A percentile compares a stretch with the other conserved stretches of the same genome.
phyloP scores from a whole-genome alignment of 192 early-diverging fungal genomes.

The Coemansia reversa region DNA sequence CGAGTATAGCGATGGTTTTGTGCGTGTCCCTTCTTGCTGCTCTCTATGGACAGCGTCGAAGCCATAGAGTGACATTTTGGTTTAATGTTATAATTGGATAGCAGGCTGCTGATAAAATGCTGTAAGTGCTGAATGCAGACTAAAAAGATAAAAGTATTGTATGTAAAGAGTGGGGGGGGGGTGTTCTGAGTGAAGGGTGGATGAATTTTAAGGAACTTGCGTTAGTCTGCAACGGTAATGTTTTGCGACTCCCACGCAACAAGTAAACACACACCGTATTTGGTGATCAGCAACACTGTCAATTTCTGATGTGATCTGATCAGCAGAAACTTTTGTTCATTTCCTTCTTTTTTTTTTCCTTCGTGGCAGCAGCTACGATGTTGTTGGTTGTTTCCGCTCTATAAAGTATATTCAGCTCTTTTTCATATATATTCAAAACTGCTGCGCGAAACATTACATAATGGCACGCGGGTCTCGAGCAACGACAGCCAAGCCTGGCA shows the following conservation, averaged over 20 bases:
- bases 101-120: neutral
- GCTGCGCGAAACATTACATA: neutral
- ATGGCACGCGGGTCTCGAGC: slow-evolving; percentile 13
- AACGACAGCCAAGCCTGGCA: slow-evolving; percentile 20
- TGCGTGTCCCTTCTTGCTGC: slow-evolving; percentile 3
- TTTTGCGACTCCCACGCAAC: neutral
- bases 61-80: slow-evolving; percentile 29
- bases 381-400: neutral
- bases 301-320: neutral
- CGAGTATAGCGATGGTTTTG: slow-evolving; percentile 23
- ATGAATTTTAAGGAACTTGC: neutral
- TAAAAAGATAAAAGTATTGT: slow-evolving; percentile 6
- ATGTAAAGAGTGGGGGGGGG: neutral
- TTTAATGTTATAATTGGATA: neutral
- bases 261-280: slow-evolving; percentile 1
- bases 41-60: slow-evolving; percentile 8
- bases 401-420: neutral
- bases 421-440: neutral
- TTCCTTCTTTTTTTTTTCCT: neutral
- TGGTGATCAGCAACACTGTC: neutral
- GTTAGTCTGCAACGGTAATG: neutral
- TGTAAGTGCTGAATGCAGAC: neutral
- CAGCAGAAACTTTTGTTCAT: neutral
- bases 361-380: neutral
- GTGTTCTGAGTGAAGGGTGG: neutral